These are phyloP conservation scores for Claviceps sorghi DNA, from an alignment of 2,329 filamentous ascomycete genomes.

Conservation along the genomic window DNA sequence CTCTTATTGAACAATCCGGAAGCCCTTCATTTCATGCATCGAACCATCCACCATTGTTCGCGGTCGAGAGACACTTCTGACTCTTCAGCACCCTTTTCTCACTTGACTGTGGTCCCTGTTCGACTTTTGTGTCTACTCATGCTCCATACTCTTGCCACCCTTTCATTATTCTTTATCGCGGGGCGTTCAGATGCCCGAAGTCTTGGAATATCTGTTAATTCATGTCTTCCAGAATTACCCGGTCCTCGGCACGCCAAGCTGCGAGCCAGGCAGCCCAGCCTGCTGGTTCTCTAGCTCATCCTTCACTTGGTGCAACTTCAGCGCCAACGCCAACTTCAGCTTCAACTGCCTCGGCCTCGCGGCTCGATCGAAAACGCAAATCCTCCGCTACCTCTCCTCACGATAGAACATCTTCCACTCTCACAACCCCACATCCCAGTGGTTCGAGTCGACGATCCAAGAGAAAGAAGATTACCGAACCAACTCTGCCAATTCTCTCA, in stretches of 20 bases:
- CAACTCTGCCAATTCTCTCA: constrained; percentile 23
- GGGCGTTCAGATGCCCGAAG: constrained; percentile 11
- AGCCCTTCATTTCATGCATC: constrained; percentile 1
- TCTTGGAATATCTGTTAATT: constrained; percentile 31
- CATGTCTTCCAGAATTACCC: constrained; percentile 95
- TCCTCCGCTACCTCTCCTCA: constrained; percentile 28
- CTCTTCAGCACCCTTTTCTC: neutral
- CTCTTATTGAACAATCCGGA: neutral
- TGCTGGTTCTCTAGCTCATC: constrained; percentile 25
- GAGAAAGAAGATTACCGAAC: constrained; percentile 50
- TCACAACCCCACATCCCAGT: constrained; percentile 13
- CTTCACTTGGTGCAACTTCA: constrained; percentile 14
- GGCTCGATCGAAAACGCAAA: constrained; percentile 63
- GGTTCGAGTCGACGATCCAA: constrained; percentile 48
- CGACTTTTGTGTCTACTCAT: neutral
- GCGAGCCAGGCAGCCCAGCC: constrained; percentile 43
- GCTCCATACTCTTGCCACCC: constrained; percentile 1
- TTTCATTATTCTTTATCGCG: constrained; percentile 15
- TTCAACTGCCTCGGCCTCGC: constrained; percentile 22
- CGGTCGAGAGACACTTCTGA: neutral
- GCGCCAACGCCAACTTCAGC: constrained; percentile 4
- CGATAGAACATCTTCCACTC: constrained; percentile 29
- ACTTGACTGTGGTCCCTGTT: neutral
- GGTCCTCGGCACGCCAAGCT: constrained; percentile 84
- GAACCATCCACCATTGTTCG: constrained; percentile 6